Evolutionary conservation across 148 eudicot species (phyloP), one percentile per base, ranked within the genome.

Genomic region (Camellia japonica): DNA sequence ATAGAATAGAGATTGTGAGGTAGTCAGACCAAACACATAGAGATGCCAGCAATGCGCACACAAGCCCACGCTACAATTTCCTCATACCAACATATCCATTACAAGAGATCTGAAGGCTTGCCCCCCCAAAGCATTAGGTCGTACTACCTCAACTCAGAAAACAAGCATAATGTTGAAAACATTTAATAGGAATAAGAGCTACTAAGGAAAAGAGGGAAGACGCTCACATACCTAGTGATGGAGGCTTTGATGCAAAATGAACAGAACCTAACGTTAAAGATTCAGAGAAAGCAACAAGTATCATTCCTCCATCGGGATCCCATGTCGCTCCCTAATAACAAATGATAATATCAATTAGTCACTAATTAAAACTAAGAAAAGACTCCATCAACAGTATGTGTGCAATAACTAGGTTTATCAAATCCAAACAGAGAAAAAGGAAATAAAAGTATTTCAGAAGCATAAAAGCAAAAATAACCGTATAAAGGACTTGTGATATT

Each of bases 281-380:
- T 74, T 89, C 89, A 46, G 97, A 96, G 79, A 94, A 96, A 73
- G 97, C 81, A 77, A 96, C 81, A 82, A 96, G 92, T 81, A 96
- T 87, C 97, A 90, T 92, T 59, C 93, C 92, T 38, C 99, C 93
- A 69, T 96, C 95, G 72, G 99, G 98, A 91, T 96, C 99, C 99
- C 99, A 96, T 23, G 93, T 78, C 81, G 94, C 99, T 81, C 98
- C 99, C 99, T 93, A 87, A 71, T 42, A 82, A 65, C 42, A 41
- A 77, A 74, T 52, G 18, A 54, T n/a, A 52, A 20, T 18, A 51
- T 78, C 74, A 70, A 23, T 23, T 0, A 23, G 30, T 23, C 44
- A 75, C 18, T 16, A 20, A 41, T 46, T 13, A 77, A n/a, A 66
- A 65, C 46, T 42, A 61, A 51, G 68, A 63, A 42, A 67, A 65